phyloP scores from a whole-genome alignment of 2,329 filamentous ascomycete species.

The Epichloe uncinata region DNA sequence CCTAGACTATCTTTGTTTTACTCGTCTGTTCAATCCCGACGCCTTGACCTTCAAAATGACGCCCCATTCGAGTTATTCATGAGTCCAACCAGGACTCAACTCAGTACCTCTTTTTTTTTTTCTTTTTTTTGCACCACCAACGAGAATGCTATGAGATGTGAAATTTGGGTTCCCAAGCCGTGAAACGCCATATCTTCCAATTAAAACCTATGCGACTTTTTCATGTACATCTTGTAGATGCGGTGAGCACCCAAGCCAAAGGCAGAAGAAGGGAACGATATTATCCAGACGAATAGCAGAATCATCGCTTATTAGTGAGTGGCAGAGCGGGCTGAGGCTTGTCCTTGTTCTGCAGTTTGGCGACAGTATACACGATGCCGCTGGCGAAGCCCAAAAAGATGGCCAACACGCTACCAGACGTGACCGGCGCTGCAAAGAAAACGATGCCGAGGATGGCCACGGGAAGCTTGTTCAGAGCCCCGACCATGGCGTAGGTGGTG shows the following conservation, averaged over 20 bases:
- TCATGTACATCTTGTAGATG: neutral
- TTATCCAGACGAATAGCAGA: neutral
- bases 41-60: too few species aligned
- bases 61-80: neutral
- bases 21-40: too few species aligned
- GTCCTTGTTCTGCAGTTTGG: slow-evolving; percentile 5
- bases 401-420: slow-evolving; percentile 79
- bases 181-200: neutral
- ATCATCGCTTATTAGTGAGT: slow-evolving; percentile 3
- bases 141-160: neutral
- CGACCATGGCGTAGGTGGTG: slow-evolving; percentile 98
- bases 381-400: slow-evolving; percentile 85
- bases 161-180: neutral
- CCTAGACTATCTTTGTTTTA: too few species aligned
- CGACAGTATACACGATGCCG: slow-evolving; percentile 68
- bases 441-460: slow-evolving; percentile 84
- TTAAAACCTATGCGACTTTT: neutral
- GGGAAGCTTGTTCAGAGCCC: slow-evolving; percentile 93
- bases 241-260: neutral
- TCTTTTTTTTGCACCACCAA: neutral
- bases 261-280: neutral
- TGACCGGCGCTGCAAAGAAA: slow-evolving; percentile 92
- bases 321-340: slow-evolving; percentile 4
- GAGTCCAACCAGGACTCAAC: too few species aligned
- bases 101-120: neutral